phyloP scores from a whole-genome alignment of 139 green algal genomes.

The Auxenochlorella pyrenoidosa region DNA sequence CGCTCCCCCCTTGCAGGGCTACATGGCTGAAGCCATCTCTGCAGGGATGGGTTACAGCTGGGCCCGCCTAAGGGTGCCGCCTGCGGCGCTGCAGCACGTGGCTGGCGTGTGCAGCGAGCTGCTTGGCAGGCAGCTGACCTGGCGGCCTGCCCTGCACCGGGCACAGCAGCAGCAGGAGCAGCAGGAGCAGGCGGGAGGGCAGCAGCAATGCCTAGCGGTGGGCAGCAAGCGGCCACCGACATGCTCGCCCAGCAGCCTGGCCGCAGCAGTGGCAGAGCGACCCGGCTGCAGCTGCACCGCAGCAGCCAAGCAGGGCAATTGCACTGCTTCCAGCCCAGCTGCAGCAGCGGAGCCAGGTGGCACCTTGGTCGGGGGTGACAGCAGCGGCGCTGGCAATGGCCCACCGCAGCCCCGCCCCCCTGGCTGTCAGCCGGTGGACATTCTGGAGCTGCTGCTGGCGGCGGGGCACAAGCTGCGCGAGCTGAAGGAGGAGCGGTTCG shows the following conservation, averaged over 20 bases:
- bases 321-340: background rate
- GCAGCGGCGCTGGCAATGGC: background rate
- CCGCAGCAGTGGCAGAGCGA: background rate
- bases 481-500: constrained; percentile 36
- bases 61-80: constrained; percentile 35
- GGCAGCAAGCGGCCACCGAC: constrained; percentile 4
- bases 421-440: background rate
- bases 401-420: background rate
- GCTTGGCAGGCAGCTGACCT: background rate
- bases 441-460: constrained; percentile 15
- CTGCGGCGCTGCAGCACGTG: background rate
- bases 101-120: constrained; percentile 12
- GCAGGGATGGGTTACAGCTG: constrained; percentile 52
- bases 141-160: background rate
- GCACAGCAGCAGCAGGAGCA: constrained; percentile 1
- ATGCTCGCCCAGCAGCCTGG: constrained; percentile 9
- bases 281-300: background rate
- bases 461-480: constrained; percentile 18
- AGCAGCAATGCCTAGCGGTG: background rate
- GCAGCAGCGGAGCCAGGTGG: background rate
- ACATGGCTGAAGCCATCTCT: constrained; percentile 57
- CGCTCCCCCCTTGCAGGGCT: constrained; percentile 4
- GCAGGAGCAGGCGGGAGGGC: background rate
- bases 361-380: background rate
- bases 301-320: background rate